phyloP scores from a whole-genome alignment of 345 rosid species.

The Eucalyptus pumila region DNA sequence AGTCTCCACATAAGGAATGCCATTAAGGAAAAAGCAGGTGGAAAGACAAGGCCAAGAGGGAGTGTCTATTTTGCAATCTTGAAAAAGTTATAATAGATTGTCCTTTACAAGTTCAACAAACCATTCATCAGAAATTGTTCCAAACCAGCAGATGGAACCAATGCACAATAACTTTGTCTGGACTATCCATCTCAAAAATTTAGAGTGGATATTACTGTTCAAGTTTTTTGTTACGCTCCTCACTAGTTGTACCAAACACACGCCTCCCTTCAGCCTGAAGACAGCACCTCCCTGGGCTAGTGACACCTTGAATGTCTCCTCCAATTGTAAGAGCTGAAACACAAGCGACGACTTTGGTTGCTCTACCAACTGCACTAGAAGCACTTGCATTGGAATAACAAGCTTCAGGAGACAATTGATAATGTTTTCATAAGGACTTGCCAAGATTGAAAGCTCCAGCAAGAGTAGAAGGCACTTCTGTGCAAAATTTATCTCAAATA shows the following conservation, averaged over 20 bases:
- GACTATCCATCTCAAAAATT: constrained; percentile 47
- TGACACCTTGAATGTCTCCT: constrained; percentile 75
- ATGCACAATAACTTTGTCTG: constrained; percentile 61
- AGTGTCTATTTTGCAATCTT: constrained; percentile 80
- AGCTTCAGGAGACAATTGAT: constrained; percentile 54
- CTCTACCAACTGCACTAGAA: constrained; percentile 24
- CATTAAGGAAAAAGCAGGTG: constrained; percentile 77
- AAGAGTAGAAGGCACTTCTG: constrained; percentile 73
- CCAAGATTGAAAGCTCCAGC: constrained; percentile 49
- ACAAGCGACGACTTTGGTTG: constrained; percentile 56
- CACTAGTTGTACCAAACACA: constrained; percentile 50
- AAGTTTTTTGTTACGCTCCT: constrained; percentile 54
- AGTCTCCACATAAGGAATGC: constrained; percentile 76
- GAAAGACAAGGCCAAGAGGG: constrained; percentile 76
- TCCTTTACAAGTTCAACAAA: constrained; percentile 81
- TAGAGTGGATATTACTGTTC: constrained; percentile 62
- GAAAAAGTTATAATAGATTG: constrained; percentile 71
- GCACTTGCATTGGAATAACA: constrained; percentile 38
- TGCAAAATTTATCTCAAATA: constrained; percentile 91
- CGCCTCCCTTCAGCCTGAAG: constrained; percentile 67
- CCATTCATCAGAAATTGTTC: constrained; percentile 68
- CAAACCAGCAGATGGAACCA: constrained; percentile 89
- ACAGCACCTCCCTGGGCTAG: constrained; percentile 76
- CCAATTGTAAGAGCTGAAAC: constrained; percentile 81
- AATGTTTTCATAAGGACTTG: constrained; percentile 69